These are phyloP conservation scores for Pedinophyceae sp. DNA, from an alignment of 139 green algal genomes.

Conservation along the genomic window DNA sequence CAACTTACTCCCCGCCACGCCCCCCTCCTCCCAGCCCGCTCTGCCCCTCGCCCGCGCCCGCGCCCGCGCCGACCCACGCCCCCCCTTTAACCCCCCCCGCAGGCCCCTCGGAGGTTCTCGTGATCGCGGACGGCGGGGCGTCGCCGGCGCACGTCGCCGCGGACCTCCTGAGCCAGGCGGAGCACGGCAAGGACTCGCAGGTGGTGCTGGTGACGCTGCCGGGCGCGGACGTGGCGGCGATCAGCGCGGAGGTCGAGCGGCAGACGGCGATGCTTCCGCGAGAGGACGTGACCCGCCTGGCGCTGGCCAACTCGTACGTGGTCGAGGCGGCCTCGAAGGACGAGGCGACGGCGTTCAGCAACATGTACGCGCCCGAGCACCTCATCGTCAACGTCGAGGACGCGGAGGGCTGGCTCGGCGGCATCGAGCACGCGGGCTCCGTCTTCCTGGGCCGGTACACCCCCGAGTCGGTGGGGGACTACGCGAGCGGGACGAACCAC, in stretches of 20 bases:
- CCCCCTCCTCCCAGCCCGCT: no score
- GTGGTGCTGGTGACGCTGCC: constrained; percentile 85
- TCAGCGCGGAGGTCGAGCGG: constrained; percentile 55
- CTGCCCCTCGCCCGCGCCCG: no score
- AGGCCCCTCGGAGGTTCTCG: constrained; percentile 57
- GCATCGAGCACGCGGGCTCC: constrained; percentile 76
- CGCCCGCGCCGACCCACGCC: no score
- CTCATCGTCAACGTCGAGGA: constrained; percentile 90
- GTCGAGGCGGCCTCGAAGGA: constrained; percentile 42
- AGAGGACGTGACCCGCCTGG: constrained; percentile 58
- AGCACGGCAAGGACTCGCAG: constrained; percentile 86
- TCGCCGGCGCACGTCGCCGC: constrained; percentile 61
- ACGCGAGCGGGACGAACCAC: constrained; percentile 96
- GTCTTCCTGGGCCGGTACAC: constrained; percentile 88
- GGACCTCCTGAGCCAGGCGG: constrained; percentile 92
- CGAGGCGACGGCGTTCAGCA: constrained; percentile 70
- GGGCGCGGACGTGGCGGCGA: constrained; percentile 57
- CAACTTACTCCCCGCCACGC: no score
- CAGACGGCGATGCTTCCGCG: constrained; percentile 74
- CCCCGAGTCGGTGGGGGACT: constrained; percentile 93
- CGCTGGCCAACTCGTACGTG: constrained; percentile 71
- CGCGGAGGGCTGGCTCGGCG: constrained; percentile 65
- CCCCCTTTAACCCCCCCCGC: no score
- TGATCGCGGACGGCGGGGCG: constrained; percentile 79
- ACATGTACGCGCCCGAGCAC: constrained; percentile 93